Evolutionary conservation across 1,284 basidiomycete genomes (phyloP), one percentile per base, ranked within the genome.

Genomic region (Ganoderma sp.): DNA sequence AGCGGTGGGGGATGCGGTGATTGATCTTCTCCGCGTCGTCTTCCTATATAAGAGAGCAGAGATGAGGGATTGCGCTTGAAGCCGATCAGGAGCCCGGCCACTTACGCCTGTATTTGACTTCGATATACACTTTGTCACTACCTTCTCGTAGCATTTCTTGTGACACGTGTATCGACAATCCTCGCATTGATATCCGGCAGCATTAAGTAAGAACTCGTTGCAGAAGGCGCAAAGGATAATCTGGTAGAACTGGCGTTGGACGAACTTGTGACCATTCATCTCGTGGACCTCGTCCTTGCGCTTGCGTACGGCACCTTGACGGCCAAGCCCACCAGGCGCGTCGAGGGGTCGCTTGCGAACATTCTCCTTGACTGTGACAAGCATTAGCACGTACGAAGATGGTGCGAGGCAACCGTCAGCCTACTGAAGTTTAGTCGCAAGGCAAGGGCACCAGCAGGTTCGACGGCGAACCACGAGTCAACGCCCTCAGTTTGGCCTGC

Each of bases 211-310:
- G 84, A 99, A 98, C 77, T 99, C 97, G 81, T 91, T 93, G 83
- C 98, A 99, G 79, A 98, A 95, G 0, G 98, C 98, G 79, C 98
- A 99, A 67, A 98, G 89, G 84, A 99, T 98, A 78, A 98, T 90
- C 81, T 98, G 97, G 81, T 99, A 99, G 84, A 99, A 99, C 81
- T 99, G 98, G 64, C 92, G 90, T 76, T 96, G 94, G 64, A 99
- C 88, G 78, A 99, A 99, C 81, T 98, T 95, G 85, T 99, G 98
- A 4, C 98, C 98, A 78, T 99, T 99, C 94, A 99, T 98, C 82
- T 99, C 97, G 81, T 98, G 96, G 14, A 99, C 93, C 81, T 99
- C 97, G 75, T 93, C 97, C 83, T 98, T 98, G 78, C 96, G 94
- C 84, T 98, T 98, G 77, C 97, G 92, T 73, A 99, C 90, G 69